phyloP scores from a whole-genome alignment of 768 basidiomycete genomes.

The Clathrus columnatus region DNA sequence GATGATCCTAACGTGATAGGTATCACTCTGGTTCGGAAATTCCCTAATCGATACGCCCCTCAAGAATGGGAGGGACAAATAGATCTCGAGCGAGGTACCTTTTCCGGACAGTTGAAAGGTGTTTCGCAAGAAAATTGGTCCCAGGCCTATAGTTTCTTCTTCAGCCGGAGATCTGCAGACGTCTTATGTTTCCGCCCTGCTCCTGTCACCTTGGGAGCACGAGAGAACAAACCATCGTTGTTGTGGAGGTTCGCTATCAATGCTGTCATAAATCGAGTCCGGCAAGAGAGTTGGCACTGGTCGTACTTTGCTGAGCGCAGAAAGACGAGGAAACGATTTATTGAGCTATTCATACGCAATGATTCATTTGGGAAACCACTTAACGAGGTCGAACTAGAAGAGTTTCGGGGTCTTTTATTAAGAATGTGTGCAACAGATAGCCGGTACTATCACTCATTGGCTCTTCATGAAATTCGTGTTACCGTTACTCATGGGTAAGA shows the following conservation, averaged over 20 bases:
- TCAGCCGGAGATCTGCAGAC: constrained; percentile 21
- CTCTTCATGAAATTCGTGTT: background rate
- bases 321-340: background rate
- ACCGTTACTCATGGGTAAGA: background rate
- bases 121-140: background rate
- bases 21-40: constrained; percentile 18
- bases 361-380: background rate
- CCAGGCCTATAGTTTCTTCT: constrained; percentile 15
- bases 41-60: constrained; percentile 14
- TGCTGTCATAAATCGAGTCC: constrained; percentile 17
- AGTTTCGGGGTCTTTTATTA: background rate
- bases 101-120: background rate
- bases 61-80: background rate
- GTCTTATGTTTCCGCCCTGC: constrained; percentile 22
- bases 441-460: constrained; percentile 1
- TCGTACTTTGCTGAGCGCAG: constrained; percentile 19
- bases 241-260: constrained; percentile 27
- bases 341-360: background rate
- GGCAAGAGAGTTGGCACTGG: constrained; percentile 23
- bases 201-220: constrained; percentile 16
- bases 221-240: constrained; percentile 21
- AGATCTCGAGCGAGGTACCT: background rate
- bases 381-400: background rate
- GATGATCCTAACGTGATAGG: constrained; percentile 15
- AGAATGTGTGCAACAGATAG: background rate